Evolutionary conservation across 805 yeast genomes (phyloP), one percentile per base, ranked within the genome.

Genomic region (Metschnikowia aberdeeniae): DNA sequence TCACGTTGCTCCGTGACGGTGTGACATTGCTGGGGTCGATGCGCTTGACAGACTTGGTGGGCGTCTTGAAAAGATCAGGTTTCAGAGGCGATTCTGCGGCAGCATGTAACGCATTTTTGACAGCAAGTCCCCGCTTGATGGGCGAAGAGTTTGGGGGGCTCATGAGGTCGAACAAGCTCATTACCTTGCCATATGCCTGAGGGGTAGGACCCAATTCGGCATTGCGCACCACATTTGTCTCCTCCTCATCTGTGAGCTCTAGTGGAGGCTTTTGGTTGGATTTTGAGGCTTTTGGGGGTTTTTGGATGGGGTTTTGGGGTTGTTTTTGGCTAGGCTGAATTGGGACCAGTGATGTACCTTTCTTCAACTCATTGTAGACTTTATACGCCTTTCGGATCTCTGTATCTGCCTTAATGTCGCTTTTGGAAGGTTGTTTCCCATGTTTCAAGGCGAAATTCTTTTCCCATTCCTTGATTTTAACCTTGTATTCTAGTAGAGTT

Each of bases 161-260:
- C 49, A 67, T 42, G 32, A 61, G 68, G 49, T 87, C 95, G 57
- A 88, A 83, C 4, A 88, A 70, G 13, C 93, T 81, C 29, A 86
- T 60, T 0, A 86, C 86, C 43, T 84, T 76, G 0, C 96, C 96
- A 49, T 82, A 74, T 8, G 87, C 74, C 54, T 88, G 96, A 0
- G 96, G 96, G 0, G 96, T 88, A 0, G 96, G 96, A 0, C 95
- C 95, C 10, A 87, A 59, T 48, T 80, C 85, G 3, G 63, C 60
- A 14, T 48, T 51, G 6, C 27, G 38, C 7, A 42, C 44, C 12
- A 42, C 47, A n/a, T 47, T 50, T 12, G 28, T 43, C 7, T 45
- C 57, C 30, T 56, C 51, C 8, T 52, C 57, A 14, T 53, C 56
- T 1, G 47, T 45, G 17, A 49, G 40, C 10, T 38, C 30, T n/a